Percentiles rank a stretch among this genome's conserved stretches.
These are phyloP conservation scores for Aechmea fasciata DNA, from an alignment of 176 grass and related monocot genomes.

Conservation along the genomic window DNA sequence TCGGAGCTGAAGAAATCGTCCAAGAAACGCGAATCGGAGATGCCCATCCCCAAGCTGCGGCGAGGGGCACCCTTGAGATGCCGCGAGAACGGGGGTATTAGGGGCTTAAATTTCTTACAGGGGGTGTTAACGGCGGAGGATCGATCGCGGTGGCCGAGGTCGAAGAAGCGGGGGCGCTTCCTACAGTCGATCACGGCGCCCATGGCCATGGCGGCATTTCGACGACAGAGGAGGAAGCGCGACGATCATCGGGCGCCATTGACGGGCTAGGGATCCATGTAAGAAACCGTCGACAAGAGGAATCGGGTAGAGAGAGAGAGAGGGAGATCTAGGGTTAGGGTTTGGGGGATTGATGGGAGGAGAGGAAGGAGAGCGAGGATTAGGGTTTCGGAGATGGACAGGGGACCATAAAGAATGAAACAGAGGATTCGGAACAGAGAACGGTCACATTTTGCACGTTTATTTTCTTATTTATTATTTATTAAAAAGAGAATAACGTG, in stretches of 20 bases:
- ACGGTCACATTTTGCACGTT: too few species aligned
- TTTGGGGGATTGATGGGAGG: not conserved
- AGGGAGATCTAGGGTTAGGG: not conserved
- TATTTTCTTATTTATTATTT: too few species aligned
- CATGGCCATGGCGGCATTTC: not conserved
- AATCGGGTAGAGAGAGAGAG: not conserved
- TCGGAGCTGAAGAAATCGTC: too few species aligned
- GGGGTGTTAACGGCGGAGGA: not conserved
- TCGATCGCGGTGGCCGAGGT: not conserved
- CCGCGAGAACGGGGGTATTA: not conserved
- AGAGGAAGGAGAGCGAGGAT: not conserved
- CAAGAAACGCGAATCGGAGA: too few species aligned
- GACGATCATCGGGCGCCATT: not conserved
- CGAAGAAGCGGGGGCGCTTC: not conserved
- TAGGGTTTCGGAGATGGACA: not conserved
- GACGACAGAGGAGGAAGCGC: not conserved
- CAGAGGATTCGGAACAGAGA: not conserved
- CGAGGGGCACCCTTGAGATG: not conserved
- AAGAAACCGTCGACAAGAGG: not conserved
- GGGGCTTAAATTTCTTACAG: not conserved
- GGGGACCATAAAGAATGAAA: not conserved
- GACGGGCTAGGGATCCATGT: not conserved
- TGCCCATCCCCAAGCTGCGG: not conserved
- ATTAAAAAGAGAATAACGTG: too few species aligned
- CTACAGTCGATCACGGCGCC: not conserved